phyloP scores from a whole-genome alignment of 2,329 filamentous ascomycete genomes.

The Pezicula carpinea region DNA sequence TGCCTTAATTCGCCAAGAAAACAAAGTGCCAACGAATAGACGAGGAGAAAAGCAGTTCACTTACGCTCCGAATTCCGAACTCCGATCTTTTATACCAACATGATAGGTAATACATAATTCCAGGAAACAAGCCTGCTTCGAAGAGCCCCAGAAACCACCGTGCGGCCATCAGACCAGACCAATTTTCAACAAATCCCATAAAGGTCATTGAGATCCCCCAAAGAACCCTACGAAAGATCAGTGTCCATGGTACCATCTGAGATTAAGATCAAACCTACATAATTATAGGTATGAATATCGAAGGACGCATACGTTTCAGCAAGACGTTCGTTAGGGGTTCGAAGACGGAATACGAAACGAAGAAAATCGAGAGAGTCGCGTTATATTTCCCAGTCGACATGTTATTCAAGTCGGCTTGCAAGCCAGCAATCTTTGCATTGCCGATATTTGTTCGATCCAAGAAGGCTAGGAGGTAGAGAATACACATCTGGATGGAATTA shows the following conservation, averaged over 20 bases:
- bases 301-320: constrained; percentile 71
- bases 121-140: constrained; percentile 73
- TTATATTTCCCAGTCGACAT: constrained; percentile 68
- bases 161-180: constrained; percentile 60
- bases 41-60: constrained; percentile 4
- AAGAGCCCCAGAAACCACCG: constrained; percentile 68
- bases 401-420: constrained; percentile 55
- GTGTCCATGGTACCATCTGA: constrained; percentile 28
- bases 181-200: constrained; percentile 63
- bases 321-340: constrained; percentile 76
- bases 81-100: constrained; percentile 82
- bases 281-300: constrained; percentile 75
- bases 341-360: constrained; percentile 77
- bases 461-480: constrained; percentile 72
- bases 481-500: constrained; percentile 47
- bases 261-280: constrained; percentile 56
- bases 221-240: constrained; percentile 37
- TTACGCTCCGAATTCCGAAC: constrained; percentile 66
- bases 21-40: no score
- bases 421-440: constrained; percentile 59
- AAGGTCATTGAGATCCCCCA: constrained; percentile 68
- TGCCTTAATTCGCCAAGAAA: no score
- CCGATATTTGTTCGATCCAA: constrained; percentile 77
- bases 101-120: constrained; percentile 74
- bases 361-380: constrained; percentile 74